These are phyloP conservation scores for Quambalaria eucalypti DNA, from an alignment of 1,284 basidiomycete species.

Conservation along the genomic window DNA sequence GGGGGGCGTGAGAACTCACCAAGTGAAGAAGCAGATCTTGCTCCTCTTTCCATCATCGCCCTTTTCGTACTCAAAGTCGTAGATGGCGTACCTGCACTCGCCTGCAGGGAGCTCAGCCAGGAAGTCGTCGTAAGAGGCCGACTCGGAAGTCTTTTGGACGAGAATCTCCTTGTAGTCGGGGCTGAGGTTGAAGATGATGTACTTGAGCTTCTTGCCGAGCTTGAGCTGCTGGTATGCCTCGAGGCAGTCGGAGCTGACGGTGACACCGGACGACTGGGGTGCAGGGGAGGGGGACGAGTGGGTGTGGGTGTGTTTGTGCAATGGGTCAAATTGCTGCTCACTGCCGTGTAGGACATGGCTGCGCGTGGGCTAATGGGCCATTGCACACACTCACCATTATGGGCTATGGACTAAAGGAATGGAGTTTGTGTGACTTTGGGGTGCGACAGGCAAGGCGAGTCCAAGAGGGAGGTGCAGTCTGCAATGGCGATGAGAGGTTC, in stretches of 20 bases:
- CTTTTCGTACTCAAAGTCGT: constrained; percentile 80
- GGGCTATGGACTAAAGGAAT: too few relatives aligned
- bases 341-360: too few relatives aligned
- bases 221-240: constrained; percentile 66
- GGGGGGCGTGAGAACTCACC: too few relatives aligned
- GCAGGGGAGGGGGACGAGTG: not conserved
- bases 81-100: constrained; percentile 81
- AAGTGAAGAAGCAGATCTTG: constrained; percentile 80
- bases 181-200: constrained; percentile 73
- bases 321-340: too few relatives aligned
- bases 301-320: too few relatives aligned
- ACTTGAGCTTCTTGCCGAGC: constrained; percentile 71
- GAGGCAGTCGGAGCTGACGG: constrained; percentile 58
- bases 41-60: constrained; percentile 71
- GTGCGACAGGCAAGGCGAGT: too few relatives aligned
- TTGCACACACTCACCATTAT: too few relatives aligned
- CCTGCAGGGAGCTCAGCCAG: constrained; percentile 63
- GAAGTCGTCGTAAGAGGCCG: constrained; percentile 66
- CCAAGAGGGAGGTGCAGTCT: too few relatives aligned
- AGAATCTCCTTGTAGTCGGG: constrained; percentile 57
- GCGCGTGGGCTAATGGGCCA: too few relatives aligned
- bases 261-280: constrained; percentile 66
- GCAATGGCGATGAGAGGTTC: too few relatives aligned
- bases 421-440: too few relatives aligned
- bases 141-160: constrained; percentile 37